Percentiles rank a stretch among this genome's conserved stretches.
phyloP scores from a whole-genome alignment of 2,329 filamentous ascomycete genomes.

The Paecilomyces sp. region DNA sequence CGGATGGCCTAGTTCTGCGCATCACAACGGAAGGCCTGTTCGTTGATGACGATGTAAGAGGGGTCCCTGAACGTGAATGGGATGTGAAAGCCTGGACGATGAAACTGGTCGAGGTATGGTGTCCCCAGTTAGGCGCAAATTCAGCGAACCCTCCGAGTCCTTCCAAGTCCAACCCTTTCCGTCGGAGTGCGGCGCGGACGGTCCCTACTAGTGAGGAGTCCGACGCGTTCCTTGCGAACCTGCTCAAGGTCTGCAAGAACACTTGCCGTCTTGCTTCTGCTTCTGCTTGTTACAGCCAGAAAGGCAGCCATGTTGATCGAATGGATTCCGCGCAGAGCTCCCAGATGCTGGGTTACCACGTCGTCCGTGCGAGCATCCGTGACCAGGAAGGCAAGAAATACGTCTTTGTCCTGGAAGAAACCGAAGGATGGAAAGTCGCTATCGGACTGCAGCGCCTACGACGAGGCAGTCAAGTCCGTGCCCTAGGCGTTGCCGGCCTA shows the following conservation, averaged over 20 bases:
- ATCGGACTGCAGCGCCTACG: slow-evolving; percentile 50
- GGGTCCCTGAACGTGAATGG: slow-evolving; percentile 94
- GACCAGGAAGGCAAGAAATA: slow-evolving; percentile 56
- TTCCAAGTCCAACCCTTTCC: slow-evolving; percentile 24
- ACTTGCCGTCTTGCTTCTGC: slow-evolving; percentile 48
- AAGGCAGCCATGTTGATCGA: slow-evolving; percentile 14
- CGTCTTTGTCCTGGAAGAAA: slow-evolving; percentile 53
- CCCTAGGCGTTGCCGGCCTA: slow-evolving; percentile 47
- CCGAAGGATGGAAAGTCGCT: slow-evolving; percentile 57
- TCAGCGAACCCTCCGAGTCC: slow-evolving; percentile 26
- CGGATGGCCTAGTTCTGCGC: slow-evolving; percentile 83
- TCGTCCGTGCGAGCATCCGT: slow-evolving; percentile 52
- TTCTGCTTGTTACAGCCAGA: slow-evolving; percentile 30
- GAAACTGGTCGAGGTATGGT: slow-evolving; percentile 86
- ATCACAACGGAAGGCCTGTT: slow-evolving; percentile 93
- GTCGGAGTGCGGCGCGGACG: slow-evolving; percentile 43
- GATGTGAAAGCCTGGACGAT: slow-evolving; percentile 98
- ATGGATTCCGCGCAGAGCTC: slow-evolving; percentile 28
- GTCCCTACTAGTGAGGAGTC: slow-evolving; percentile 57
- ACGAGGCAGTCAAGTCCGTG: slow-evolving; percentile 49
- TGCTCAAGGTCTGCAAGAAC: slow-evolving; percentile 59
- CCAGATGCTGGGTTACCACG: slow-evolving; percentile 42
- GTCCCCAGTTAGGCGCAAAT: slow-evolving; percentile 51
- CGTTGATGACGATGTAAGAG: slow-evolving; percentile 90
- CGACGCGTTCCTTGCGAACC: slow-evolving; percentile 55